Base-by-base conservation (phyloP, 2,329 filamentous ascomycete species). In the Cladophialophora chaetospira region DNA sequence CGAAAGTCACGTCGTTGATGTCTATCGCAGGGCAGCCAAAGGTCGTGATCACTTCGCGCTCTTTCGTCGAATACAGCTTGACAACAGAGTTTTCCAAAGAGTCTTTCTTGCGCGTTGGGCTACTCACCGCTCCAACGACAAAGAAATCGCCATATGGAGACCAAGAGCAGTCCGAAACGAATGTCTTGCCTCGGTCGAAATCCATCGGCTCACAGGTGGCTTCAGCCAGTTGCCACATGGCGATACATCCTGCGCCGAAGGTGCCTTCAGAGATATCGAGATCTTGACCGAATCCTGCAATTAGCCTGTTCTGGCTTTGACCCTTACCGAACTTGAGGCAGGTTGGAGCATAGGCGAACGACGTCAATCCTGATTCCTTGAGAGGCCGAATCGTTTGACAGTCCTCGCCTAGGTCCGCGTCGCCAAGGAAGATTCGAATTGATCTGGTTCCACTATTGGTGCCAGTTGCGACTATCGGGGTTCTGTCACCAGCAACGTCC, bases 121-220 rank as follows among this genome's bases (percentile, higher is more conserved):
- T 70, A 15, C 61, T 63, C 6, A 76, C 26, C 23, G 73, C 9
- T 78, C 75, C 84, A 2, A 80, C 79, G 9, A 78, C 81, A 64
- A 86, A 84, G 3, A 74, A 65, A 4, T 72, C 71, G 4, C 77
- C 66, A 5, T 61, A 70, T 0, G 79, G 77, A 63, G 84, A 82
- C 77, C 83, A 87, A 1, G 79, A 74, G 1, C 81, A 71, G 61
- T 86, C 82, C 63, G 84, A 85, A 0, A 85, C 76, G 56, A 81
- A 82, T 31, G 78, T 77, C 1, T 77, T 76, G 13, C 75, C 74
- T 1, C 77, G 77, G 9, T 70, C 68, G 0, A 84, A 67, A n/a
- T 70, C 63, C 1, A 80, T 61, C 21, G 64, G 58, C 5, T 31
- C 62, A 4, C 72, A 64, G 8, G 68, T 63, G 3, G 72, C 68